phyloP scores from a whole-genome alignment of 192 early-diverging fungal species.

The Backusella circina region DNA sequence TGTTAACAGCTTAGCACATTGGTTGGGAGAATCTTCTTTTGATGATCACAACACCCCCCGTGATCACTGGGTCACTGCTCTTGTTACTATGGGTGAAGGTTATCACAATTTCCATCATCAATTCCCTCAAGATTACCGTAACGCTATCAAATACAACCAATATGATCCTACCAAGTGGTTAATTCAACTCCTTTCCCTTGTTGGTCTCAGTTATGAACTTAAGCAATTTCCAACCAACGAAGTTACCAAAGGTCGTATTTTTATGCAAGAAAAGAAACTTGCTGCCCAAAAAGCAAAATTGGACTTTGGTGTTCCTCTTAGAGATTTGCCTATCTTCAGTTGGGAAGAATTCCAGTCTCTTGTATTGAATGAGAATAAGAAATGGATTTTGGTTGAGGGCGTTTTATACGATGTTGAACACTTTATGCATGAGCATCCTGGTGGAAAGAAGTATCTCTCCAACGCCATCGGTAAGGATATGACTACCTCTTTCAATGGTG shows the following conservation, averaged over 20 bases:
- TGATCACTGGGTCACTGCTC: constrained; percentile 77
- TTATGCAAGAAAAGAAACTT: constrained; percentile 81
- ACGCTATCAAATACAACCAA: constrained; percentile 72
- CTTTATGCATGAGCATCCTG: constrained; percentile 89
- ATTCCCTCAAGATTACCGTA: constrained; percentile 85
- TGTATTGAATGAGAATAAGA: constrained; percentile 64
- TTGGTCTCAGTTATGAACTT: constrained; percentile 70
- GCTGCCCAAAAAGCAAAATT: constrained; percentile 54
- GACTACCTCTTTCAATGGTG: constrained; percentile 85
- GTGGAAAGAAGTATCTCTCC: constrained; percentile 70
- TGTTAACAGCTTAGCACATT: constrained; percentile 82
- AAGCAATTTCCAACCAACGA: constrained; percentile 79
- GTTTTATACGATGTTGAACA: constrained; percentile 75
- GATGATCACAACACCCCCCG: constrained; percentile 82
- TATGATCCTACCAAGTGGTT: constrained; percentile 89
- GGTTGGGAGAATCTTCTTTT: constrained; percentile 65
- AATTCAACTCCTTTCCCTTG: constrained; percentile 49
- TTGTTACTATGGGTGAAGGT: constrained; percentile 78
- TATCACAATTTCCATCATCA: constrained; percentile 90
- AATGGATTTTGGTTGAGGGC: constrained; percentile 83
- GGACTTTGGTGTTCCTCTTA: constrained; percentile 70
- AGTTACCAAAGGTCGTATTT: constrained; percentile 69
- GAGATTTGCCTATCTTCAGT: constrained; percentile 64
- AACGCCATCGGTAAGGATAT: constrained; percentile 80
- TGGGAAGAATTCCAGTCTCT: constrained; percentile 61